Evolutionary conservation across 176 grass and related monocot genomes (phyloP), one percentile per base, ranked within the genome.

Genomic region (Oryza glumipatula): DNA sequence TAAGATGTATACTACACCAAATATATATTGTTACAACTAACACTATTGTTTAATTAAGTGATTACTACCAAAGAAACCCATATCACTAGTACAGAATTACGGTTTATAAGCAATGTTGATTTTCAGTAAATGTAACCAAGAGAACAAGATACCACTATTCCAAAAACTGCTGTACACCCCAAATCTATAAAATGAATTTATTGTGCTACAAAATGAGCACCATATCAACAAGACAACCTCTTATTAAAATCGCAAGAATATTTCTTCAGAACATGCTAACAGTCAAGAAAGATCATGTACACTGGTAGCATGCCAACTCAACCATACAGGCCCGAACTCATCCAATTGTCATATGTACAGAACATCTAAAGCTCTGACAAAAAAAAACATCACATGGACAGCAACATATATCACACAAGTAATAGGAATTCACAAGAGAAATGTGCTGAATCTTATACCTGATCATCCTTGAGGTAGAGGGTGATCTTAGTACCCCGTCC

Each of bases 401-500:
- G 23, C 7, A 7, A 47, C 2, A 5, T 15, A n/a, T 46, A 66
- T 21, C 3, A 68, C 9, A 43, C 2, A 79, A 15, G 47, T 49
- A 7, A 67, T 45, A 65, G n/a, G 21, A 23, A 65, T 44, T 44
- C 43, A 24, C 61, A 65, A 1, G 2, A 7, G 7, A 26, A 3
- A 23, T 72, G 4, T 15, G 22, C 6, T n/a, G 11, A 23, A 9
- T 43, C 3, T 14, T 19, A 51, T 96, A 96, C 94, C 91, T 96
- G 94, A 76, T 96, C 94, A 10, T 93, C 94, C 89, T 96, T 96
- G 23, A 96, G 91, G 74, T 78, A 93, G 33, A 96, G 94, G 6
- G 91, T 93, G 16, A 97, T 94, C 85, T 97, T 97, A 7, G 94
- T 97, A 21, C 85, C 91, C 56, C 91, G 81, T n/a, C 94, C 94